phyloP scores from a whole-genome alignment of 1,139 yeast species.

The Pichia sp. region DNA sequence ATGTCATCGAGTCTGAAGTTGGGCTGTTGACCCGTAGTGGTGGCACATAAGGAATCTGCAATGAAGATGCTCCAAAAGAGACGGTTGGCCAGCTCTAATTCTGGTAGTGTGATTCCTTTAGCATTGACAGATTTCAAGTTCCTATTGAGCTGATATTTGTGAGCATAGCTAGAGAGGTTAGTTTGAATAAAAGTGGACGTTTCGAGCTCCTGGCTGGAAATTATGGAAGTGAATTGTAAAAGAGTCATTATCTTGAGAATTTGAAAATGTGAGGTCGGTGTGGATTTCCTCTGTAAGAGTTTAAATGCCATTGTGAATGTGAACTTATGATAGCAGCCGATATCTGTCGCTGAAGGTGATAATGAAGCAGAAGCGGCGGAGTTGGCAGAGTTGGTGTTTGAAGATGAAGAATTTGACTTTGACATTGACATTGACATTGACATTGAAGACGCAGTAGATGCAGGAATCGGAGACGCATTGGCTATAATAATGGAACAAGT shows the following conservation, averaged over 20 bases:
- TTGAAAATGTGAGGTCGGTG: constrained; percentile 9
- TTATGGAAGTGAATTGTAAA: constrained; percentile 19
- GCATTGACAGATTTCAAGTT: constrained; percentile 23
- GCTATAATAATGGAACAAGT: constrained; percentile 6
- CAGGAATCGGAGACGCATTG: no score
- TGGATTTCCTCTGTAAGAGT: constrained; percentile 1
- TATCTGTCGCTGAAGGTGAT: no score
- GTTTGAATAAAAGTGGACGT: constrained; percentile 46
- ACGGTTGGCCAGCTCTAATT: constrained; percentile 35
- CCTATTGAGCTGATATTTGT: constrained; percentile 25
- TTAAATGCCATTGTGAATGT: constrained; percentile 8
- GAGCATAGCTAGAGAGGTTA: constrained; percentile 21
- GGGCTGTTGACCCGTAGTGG: constrained; percentile 38
- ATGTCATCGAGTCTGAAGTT: constrained; percentile 41
- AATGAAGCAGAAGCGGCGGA: no score
- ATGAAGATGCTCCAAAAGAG: constrained; percentile 46
- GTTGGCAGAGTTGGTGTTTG: no score
- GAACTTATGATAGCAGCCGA: constrained; percentile 1
- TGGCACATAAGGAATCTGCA: constrained; percentile 39
- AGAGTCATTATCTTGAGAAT: constrained; percentile 33
- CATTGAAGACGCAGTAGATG: no score
- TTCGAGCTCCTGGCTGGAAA: constrained; percentile 32
- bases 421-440: no score
- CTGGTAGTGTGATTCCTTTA: constrained; percentile 23
- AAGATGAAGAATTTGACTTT: no score